Evolutionary conservation across 805 yeast species (phyloP), one percentile per base, ranked within the genome.

Genomic region (Kuraishia floccosa): DNA sequence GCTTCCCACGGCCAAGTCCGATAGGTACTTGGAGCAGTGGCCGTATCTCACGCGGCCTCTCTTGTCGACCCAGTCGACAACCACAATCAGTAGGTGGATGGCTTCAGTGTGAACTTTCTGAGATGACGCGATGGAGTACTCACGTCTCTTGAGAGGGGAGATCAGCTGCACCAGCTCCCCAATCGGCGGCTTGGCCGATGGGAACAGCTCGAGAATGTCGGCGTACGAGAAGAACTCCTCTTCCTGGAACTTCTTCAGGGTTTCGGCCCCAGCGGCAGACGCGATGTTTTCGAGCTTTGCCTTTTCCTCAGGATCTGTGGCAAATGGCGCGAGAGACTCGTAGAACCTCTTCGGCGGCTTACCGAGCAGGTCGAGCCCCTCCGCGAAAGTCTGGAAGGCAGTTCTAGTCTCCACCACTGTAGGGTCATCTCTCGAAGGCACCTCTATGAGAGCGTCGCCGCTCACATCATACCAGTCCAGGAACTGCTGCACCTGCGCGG

Each of bases 41-140:
- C 97, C 97, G 52, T 58, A 86, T 59, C 96, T 74, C 50, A 68
- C 71, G 54, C 94, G 73, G 31, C 95, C 95, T 53, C 70, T 67
- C 32, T 76, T 65, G 56, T 89, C 96, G 27, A 73, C 64, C 97
- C 97, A 89, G 56, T 87, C 96, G 34, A 89, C 96, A 33, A 87
- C 96, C 38, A 89, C 97, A 53, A 89, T 76, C 53, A 89, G 69
- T 49, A 89, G 62, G 50, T 89, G 96, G 24, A 89, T 85, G 24
- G 86, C 89, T 52, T 82, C 83, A 33, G 89, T 85, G 58, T 89
- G 96, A 47, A 83, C 64, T 54, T 72, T 83, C 59, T 89, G 97
- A 18, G 96, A 87, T 1, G 96, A 87, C 3, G 97, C 96, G 56
- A 89, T 89, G 10, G 96, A 89, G 56, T 89, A 89, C 59, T 89